Evolutionary conservation across 495 filamentous ascomycete species (phyloP), one percentile per base, ranked within the genome.

Genomic region (Apodospora peruviana): DNA sequence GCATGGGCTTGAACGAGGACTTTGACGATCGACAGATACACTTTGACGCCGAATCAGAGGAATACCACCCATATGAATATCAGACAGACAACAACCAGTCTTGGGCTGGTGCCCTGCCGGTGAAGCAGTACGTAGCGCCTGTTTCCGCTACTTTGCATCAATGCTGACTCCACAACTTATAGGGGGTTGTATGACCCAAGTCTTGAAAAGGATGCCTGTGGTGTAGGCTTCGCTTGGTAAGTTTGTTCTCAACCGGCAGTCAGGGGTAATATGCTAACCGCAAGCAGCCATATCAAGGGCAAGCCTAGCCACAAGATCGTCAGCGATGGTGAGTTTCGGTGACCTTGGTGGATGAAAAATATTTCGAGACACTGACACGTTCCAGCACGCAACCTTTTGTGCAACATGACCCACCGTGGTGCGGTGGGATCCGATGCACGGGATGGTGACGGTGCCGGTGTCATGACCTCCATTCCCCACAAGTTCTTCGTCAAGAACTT

Each of bases 361-460:
- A 19, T 22, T 21, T 54, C 53, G 14, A 38, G 29, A 34, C 2
- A 17, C 29, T 60, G 47, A 58, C 50, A 7, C 9, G 2, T 10
- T 16, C 16, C 59, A 94, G 90, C 93, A 44, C 86, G 88, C 52
- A 91, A 90, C 66, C 78, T 99, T 37, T 82, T 99, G 48, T 99
- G 94, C 74, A 99, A 99, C 77, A 99, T 99, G 93, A 97, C 93
- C 79, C 93, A 99, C 74, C 85, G 93, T 64, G 93, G 93, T 73
- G 93, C 93, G 47, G 93, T 99, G 59, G 93, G 93, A 48, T 97
- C 93, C 10, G 93, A 99, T 76, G 90, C 88, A 47, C 86, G 93
- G 69, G 93, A 99, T 68, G 93, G 93, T 57, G 93, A 99, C 60
- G 93, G 93, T 67, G 93, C 93, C 52, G 93, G 93, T 76, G 91